phyloP scores from a whole-genome alignment of 176 grass and related monocot species.

The Oryza rufipogon region DNA sequence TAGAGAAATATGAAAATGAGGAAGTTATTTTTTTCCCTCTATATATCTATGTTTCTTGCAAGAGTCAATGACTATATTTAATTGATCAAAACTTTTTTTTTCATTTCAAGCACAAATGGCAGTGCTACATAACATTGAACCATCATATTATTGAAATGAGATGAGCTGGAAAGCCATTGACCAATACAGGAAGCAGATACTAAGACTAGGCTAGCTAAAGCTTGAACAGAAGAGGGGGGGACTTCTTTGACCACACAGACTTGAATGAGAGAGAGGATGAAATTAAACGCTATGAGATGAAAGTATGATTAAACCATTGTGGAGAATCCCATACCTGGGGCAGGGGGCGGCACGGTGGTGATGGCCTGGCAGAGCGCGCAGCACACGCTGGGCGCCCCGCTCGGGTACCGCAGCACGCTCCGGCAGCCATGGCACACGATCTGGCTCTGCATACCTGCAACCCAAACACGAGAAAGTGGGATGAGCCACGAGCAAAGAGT shows the following conservation, averaged over 20 bases:
- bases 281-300: background rate
- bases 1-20: background rate
- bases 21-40: background rate
- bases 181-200: background rate
- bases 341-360: constrained; percentile 67
- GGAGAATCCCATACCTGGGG: background rate
- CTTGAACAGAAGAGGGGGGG: background rate
- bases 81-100: background rate
- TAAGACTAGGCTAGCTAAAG: background rate
- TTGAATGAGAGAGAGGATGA: background rate
- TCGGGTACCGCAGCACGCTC: constrained; percentile 67
- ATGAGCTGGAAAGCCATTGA: background rate
- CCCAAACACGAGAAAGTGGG: background rate
- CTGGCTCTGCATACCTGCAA: constrained; percentile 77
- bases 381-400: constrained; percentile 75
- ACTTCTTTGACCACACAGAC: background rate
- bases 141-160: background rate
- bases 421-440: constrained; percentile 81
- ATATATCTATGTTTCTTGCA: background rate
- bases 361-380: constrained; percentile 77
- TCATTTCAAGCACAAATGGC: background rate
- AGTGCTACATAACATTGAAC: background rate
- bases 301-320: background rate
- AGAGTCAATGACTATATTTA: background rate
- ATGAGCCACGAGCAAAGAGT: background rate